These are phyloP conservation scores for Oryza rufipogon DNA, from an alignment of 176 grass and related monocot genomes.

Conservation along the genomic window DNA sequence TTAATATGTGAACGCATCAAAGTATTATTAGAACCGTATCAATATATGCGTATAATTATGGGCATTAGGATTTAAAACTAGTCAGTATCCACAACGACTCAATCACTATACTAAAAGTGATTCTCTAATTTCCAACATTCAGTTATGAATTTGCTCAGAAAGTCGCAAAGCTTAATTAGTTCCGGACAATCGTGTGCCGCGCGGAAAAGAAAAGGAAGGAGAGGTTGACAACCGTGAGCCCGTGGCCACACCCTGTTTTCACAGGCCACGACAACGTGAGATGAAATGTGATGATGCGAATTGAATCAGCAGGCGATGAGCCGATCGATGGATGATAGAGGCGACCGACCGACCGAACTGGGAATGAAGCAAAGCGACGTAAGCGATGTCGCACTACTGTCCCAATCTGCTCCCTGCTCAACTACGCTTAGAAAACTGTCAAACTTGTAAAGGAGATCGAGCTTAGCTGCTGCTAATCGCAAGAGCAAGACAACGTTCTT, in stretches of 20 bases:
- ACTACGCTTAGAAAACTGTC: not conserved
- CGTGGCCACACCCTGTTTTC: not conserved
- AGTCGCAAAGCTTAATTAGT: not conserved
- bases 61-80: too few relatives aligned
- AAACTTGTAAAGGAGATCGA: not conserved
- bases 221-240: not conserved
- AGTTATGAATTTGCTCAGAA: not conserved
- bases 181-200: not conserved
- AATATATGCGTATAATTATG: too few relatives aligned
- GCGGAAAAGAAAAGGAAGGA: not conserved
- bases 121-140: not conserved
- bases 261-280: not conserved
- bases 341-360: not conserved
- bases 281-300: not conserved
- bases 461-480: not conserved
- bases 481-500: not conserved
- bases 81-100: too few relatives aligned
- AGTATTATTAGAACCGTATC: too few relatives aligned
- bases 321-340: not conserved
- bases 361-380: conserved; percentile 16
- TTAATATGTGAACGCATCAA: too few relatives aligned
- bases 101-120: too few relatives aligned
- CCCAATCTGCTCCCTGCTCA: not conserved
- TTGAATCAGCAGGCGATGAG: not conserved
- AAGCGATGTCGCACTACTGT: conserved; percentile 10